phyloP scores from a whole-genome alignment of 1,284 basidiomycete species.

The Ceratobasidium sp. region DNA sequence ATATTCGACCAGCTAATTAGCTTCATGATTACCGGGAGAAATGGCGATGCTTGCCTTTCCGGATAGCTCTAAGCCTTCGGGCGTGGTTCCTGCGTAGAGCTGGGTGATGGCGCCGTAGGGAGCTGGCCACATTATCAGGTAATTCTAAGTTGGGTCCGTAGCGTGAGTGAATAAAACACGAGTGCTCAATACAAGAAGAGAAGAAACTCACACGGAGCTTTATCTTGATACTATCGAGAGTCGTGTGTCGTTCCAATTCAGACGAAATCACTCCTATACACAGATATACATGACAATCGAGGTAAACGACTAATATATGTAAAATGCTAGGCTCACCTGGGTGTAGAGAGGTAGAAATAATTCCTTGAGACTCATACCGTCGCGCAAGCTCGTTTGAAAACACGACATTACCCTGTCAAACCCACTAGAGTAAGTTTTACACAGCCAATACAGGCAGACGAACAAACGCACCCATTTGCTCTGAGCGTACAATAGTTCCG shows the following conservation, averaged over 20 bases:
- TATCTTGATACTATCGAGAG: background rate
- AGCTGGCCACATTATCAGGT: conserved; percentile 32
- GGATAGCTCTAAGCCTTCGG: conserved; percentile 36
- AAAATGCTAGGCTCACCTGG: conserved; percentile 50
- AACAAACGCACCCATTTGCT: conserved; percentile 41
- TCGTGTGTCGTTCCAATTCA: conserved; percentile 54
- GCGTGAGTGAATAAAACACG: background rate
- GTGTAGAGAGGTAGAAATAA: conserved; percentile 58
- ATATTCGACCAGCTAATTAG: background rate
- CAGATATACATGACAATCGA: background rate
- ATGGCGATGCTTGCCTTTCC: conserved; percentile 33
- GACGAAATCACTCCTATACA: conserved; percentile 35
- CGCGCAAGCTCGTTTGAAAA: conserved; percentile 57
- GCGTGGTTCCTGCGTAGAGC: conserved; percentile 46
- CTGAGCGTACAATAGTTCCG: conserved; percentile 32
- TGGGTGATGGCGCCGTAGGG: conserved; percentile 46
- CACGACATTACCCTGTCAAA: conserved; percentile 54
- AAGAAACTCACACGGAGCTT: conserved; percentile 2
- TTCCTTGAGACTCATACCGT: conserved; percentile 58
- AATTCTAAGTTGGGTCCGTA: conserved; percentile 11
- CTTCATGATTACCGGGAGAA: too few relatives aligned
- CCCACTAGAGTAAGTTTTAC: background rate
- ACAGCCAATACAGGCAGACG: background rate
- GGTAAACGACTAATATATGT: too few relatives aligned
- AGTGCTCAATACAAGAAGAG: background rate